Evolutionary conservation across 2,329 filamentous ascomycete species (phyloP).

Genomic region (Diaporthe sp.): DNA sequence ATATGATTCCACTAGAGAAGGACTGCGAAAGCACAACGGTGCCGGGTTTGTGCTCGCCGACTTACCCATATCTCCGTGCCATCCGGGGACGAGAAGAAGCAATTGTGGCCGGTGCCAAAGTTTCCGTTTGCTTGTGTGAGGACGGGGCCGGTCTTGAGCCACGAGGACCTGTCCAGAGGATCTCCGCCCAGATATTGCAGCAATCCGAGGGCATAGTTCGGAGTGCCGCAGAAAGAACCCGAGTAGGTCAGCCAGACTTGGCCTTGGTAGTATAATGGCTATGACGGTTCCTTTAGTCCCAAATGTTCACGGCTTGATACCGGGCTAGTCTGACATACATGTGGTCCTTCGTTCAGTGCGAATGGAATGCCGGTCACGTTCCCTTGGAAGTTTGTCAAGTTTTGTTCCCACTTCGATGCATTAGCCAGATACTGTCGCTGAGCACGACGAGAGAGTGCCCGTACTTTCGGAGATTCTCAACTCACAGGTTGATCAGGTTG

Average conservation of each 20-base stretch:
- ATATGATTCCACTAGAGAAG: background rate
- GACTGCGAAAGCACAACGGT: too few relatives aligned
- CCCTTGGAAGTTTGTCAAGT: conserved; percentile 26
- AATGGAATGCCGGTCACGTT: background rate
- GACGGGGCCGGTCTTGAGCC: conserved; percentile 41
- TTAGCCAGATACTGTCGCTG: background rate
- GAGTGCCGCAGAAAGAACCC: conserved; percentile 41
- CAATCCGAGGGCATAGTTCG: conserved; percentile 41
- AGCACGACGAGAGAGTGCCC: background rate
- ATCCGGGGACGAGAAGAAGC: conserved; percentile 36
- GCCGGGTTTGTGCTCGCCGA: background rate
- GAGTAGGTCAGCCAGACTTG: conserved; percentile 43
- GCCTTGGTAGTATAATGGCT: conserved; percentile 41
- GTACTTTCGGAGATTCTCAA: background rate
- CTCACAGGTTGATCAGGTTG: conserved; percentile 39
- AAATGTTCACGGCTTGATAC: background rate
- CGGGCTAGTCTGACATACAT: background rate
- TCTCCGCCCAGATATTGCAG: conserved; percentile 40
- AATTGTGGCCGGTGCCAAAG: conserved; percentile 43
- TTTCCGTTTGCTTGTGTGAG: conserved; percentile 42
- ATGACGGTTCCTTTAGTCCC: background rate
- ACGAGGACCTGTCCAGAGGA: conserved; percentile 31
- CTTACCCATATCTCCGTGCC: conserved; percentile 32
- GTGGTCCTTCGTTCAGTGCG: conserved; percentile 26
- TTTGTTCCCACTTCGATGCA: conserved; percentile 36